Percentiles rank a stretch among this genome's conserved stretches.
phyloP scores from a whole-genome alignment of 2,329 filamentous ascomycete genomes.

The Paraphaeosphaeria sporulosa region DNA sequence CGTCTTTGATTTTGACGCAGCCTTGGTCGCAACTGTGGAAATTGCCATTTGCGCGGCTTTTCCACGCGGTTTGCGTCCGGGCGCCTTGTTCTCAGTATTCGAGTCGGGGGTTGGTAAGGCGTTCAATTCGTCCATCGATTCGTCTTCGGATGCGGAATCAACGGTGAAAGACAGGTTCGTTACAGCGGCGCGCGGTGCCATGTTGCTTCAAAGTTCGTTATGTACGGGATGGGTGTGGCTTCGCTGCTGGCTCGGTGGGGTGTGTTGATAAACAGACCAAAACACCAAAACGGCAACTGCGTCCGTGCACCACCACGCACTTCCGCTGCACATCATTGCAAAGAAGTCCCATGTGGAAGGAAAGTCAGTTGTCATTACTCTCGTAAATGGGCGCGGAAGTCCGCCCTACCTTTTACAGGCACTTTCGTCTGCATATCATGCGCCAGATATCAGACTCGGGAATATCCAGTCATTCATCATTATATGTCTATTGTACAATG shows the following conservation, averaged over 20 bases:
- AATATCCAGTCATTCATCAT: too few relatives aligned
- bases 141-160: conserved; percentile 52
- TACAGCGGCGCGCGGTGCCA: conserved; percentile 43
- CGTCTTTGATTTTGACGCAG: conserved; percentile 45
- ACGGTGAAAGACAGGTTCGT: conserved; percentile 49
- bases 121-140: conserved; percentile 45
- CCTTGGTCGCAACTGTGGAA: conserved; percentile 34
- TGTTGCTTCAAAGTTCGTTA: conserved; percentile 17
- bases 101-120: conserved; percentile 50
- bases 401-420: too few relatives aligned
- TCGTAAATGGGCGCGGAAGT: too few relatives aligned
- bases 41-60: conserved; percentile 37
- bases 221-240: not conserved
- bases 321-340: too few relatives aligned
- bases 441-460: too few relatives aligned
- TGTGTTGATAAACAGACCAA: conserved; percentile 1
- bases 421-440: too few relatives aligned
- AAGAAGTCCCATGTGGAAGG: too few relatives aligned
- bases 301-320: not conserved
- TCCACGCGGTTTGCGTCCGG: conserved; percentile 44
- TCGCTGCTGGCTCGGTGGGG: not conserved
- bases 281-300: not conserved
- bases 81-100: conserved; percentile 49
- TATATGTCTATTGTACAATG: too few relatives aligned
- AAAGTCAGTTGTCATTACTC: too few relatives aligned